Base-by-base conservation (phyloP, 2,329 filamentous ascomycete genomes). In the Thielaviopsis musarum region DNA sequence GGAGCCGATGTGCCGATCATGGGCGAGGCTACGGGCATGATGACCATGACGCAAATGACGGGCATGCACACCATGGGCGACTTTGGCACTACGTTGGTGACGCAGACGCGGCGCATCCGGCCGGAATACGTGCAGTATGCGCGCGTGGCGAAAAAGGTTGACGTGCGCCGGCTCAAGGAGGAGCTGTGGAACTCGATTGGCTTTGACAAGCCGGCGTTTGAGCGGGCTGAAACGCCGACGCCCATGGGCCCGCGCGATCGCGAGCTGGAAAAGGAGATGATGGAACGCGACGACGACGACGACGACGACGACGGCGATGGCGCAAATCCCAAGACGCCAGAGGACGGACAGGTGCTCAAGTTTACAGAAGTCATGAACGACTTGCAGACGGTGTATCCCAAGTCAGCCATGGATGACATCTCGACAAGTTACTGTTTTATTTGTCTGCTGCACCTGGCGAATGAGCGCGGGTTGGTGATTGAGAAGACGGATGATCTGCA, bases 351-450 rank as follows among this genome's bases (percentile, higher is more conserved):
- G 10, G 73, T 72, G 3, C 78, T 96, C 64, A 90, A 86, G 66
- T 98, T 98, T 72, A 97, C 91, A 0, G 77, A 85, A 21, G 84
- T 98, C 62, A 94, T 98, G 83, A 94, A 95, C 69, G 84, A 84
- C 63, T 74, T 98, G 54, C 87, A 94, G 69, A 73, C 77, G 4
- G 89, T 95, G 7, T 98, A 98, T 67, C 85, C 90, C 12, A 87
- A 88, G 70, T 79, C 87, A 65, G 82, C 83, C 62, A 88, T 98
- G 82, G 83, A 86, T 62, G 93, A 98, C 71, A 97, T 98, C 67
- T 95, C 90, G 41, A 98, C 93, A 0, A 94, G 81, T 63, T 85
- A 75, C 72, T 95, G 93, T 70, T 98, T 97, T 73, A 98, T 98
- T 67, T 94, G 88, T 66, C 73, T 95, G 61, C 74, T 96, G 64